A percentile compares a stretch with the other conserved stretches of the same genome.
These are phyloP conservation scores for Aschersonia sp. DNA, from an alignment of 2,329 filamentous ascomycete species.

Conservation along the genomic window DNA sequence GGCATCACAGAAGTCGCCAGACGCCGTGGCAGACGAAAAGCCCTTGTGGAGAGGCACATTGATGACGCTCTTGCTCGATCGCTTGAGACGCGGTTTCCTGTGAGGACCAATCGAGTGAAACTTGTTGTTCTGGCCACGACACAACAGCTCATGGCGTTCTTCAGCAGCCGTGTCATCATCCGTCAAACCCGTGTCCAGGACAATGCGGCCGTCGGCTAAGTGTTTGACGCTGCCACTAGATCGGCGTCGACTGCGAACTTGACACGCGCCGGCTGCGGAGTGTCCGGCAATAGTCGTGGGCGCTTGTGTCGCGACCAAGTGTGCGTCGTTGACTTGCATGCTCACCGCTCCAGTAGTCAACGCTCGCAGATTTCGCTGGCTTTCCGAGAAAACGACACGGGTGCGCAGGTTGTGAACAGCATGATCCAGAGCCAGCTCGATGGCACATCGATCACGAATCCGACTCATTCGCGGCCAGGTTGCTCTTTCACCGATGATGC, in stretches of 20 bases:
- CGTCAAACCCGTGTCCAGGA: conserved; percentile 24
- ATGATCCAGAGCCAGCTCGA: conserved; percentile 71
- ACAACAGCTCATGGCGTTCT: conserved; percentile 26
- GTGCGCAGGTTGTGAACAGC: conserved; percentile 57
- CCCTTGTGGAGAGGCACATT: conserved; percentile 13
- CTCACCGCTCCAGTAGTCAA: conserved; percentile 19
- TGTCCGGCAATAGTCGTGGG: conserved; percentile 1
- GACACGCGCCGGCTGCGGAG: conserved; percentile 9
- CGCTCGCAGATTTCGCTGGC: conserved; percentile 44
- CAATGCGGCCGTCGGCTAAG: conserved; percentile 18
- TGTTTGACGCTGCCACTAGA: conserved; percentile 35
- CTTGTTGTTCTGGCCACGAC: conserved; percentile 12
- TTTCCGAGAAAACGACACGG: conserved; percentile 53
- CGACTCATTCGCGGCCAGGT: conserved; percentile 85
- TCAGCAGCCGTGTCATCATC: conserved; percentile 30
- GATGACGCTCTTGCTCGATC: conserved; percentile 23
- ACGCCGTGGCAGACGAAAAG: conserved; percentile 4
- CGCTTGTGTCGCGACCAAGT: background rate
- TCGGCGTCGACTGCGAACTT: conserved; percentile 27
- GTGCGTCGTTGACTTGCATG: conserved; percentile 9
- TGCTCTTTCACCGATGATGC: conserved; percentile 65
- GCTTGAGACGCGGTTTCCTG: conserved; percentile 26
- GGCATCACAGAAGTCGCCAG: conserved; percentile 5
- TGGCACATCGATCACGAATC: conserved; percentile 74
- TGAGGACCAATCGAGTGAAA: conserved; percentile 11